Base-by-base conservation (phyloP, 352 stramenopile species). In the Pythium diclinum region DNA sequence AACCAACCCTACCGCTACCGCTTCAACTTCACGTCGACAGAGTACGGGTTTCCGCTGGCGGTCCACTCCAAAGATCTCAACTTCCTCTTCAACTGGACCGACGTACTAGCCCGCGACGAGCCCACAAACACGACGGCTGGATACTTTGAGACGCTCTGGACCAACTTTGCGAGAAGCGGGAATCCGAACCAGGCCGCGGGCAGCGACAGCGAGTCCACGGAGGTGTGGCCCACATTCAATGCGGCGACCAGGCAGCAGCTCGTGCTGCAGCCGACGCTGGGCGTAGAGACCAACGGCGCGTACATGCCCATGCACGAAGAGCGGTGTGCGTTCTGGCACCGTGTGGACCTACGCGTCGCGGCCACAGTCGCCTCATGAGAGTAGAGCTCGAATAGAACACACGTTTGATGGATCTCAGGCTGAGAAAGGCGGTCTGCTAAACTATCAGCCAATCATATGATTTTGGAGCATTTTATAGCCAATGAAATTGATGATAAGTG, bases 341-440 rank as follows among this genome's bases (percentile, higher is more conserved):
- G 10, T 3, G 52, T 67, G 3, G 61, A 67, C 6, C 9, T 30
- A 14, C 58, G 58, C 10, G 23, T 63, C 25, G 56, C 36, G 74
- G 74, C 42, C 66, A 81, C 68, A 63, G 71, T 16, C 19, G 69
- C 38, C n/a, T n/a, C n/a, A n/a, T n/a, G n/a, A n/a, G n/a, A n/a
- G n/a, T n/a, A n/a, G n/a, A n/a, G n/a, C n/a, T n/a, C n/a, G n/a
- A n/a, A n/a, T n/a, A n/a, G n/a, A n/a, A n/a, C n/a, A n/a, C n/a
- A n/a, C n/a, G n/a, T n/a, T n/a, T n/a, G n/a, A n/a, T n/a, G n/a
- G 63, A 81, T 38, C n/a, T n/a, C n/a, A n/a, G n/a, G n/a, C n/a
- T n/a, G n/a, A n/a, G n/a, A n/a, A n/a, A n/a, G n/a, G n/a, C n/a
- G n/a, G n/a, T n/a, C n/a, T n/a, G n/a, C n/a, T n/a, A n/a, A n/a